Percentiles rank a stretch among this genome's conserved stretches.
Evolutionary conservation across 2,329 filamentous ascomycete species (phyloP).

Genomic region (Aspergillus alliaceus): DNA sequence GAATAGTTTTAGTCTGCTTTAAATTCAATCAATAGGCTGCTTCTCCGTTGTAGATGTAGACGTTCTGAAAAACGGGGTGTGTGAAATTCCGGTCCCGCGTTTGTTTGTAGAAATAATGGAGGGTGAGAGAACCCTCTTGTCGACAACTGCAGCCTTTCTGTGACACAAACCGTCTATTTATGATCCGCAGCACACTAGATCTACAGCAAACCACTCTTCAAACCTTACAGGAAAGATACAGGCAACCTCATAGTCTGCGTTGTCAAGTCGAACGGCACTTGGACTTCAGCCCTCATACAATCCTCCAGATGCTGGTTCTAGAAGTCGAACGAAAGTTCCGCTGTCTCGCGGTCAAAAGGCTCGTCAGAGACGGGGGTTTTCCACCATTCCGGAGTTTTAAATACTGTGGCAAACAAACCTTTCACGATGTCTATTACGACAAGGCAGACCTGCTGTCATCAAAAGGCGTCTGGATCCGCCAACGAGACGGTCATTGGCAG

Average conservation of each 20-base stretch:
- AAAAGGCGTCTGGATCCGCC: constrained; percentile 4
- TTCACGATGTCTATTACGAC: constrained; percentile 8
- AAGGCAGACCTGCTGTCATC: neutral
- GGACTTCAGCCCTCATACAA: too few species aligned
- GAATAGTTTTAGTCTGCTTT: too few species aligned
- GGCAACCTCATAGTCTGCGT: neutral
- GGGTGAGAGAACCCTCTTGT: too few species aligned
- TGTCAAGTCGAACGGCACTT: neutral
- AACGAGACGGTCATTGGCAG: constrained; percentile 1
- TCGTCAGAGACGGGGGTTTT: neutral
- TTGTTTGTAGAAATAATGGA: neutral
- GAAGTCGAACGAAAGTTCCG: constrained; percentile 5
- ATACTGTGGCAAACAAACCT: neutral
- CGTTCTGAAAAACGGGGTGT: too few species aligned
- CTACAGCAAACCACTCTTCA: too few species aligned
- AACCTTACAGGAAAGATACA: too few species aligned
- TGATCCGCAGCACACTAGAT: too few species aligned
- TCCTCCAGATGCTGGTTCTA: neutral
- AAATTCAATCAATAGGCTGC: too few species aligned
- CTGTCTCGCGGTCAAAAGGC: neutral
- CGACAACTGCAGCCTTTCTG: neutral
- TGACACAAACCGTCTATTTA: too few species aligned
- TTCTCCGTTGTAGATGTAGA: too few species aligned
- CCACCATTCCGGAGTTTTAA: neutral
- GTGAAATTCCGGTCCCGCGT: neutral